Evolutionary conservation across 176 grass and related monocot species (phyloP).

Genomic region (Cenchrus americanus): DNA sequence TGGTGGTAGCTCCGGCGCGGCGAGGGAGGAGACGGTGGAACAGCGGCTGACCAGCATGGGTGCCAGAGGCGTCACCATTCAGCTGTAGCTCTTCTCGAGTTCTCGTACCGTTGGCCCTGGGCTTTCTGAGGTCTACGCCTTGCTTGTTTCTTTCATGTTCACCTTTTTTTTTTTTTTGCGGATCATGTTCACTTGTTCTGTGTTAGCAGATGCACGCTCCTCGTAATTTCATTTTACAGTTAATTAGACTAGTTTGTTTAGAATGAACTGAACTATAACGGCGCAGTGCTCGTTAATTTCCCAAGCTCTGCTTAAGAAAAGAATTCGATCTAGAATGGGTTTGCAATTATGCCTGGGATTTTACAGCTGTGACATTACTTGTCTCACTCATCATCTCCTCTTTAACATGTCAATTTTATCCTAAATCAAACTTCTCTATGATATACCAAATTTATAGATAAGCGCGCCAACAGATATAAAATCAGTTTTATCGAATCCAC

Average conservation of each 20-base stretch:
- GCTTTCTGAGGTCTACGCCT: neutral
- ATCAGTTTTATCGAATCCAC: no score
- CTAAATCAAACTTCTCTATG: no score
- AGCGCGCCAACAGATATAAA: no score
- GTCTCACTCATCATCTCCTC: no score
- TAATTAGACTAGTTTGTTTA: neutral
- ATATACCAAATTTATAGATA: no score
- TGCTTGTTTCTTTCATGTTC: neutral
- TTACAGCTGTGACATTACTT: no score
- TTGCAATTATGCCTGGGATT: no score
- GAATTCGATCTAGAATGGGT: no score
- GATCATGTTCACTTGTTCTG: neutral
- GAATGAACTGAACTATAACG: neutral
- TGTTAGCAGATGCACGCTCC: neutral
- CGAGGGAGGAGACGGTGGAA: constrained; percentile 36
- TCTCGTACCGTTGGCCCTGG: neutral
- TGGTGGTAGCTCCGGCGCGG: neutral
- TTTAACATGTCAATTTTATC: no score
- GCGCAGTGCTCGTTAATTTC: neutral
- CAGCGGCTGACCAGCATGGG: constrained; percentile 46
- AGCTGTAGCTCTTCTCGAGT: constrained; percentile 35
- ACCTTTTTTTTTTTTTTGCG: no score
- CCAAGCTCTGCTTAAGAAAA: neutral
- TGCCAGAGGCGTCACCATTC: constrained; percentile 61
- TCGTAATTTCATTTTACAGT: neutral